Evolutionary conservation across 2,329 filamentous ascomycete genomes (phyloP).

Genomic region (Clonostachys rhizophaga): DNA sequence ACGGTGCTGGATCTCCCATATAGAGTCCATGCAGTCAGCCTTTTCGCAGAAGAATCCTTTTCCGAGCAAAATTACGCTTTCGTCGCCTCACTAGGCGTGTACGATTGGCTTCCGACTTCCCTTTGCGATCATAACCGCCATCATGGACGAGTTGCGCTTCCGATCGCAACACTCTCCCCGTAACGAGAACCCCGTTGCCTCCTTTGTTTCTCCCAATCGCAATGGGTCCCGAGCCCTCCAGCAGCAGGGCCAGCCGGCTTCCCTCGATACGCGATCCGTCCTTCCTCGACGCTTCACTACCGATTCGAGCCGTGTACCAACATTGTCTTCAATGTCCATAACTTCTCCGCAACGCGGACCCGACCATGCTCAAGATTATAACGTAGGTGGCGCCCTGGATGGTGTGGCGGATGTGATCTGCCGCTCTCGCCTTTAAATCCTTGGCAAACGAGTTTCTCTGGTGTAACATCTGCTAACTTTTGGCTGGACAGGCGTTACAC

Average conservation of each 20-base stretch:
- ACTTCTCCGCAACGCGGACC: slow-evolving; percentile 27
- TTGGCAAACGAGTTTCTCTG: no score
- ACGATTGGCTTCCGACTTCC: background rate
- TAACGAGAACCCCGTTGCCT: slow-evolving; percentile 66
- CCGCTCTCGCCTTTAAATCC: no score
- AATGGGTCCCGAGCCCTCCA: slow-evolving; percentile 61
- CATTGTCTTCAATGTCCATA: slow-evolving; percentile 54
- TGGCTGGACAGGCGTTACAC: slow-evolving; percentile 49
- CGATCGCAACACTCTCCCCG: slow-evolving; percentile 72
- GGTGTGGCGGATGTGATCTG: no score
- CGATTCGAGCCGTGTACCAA: slow-evolving; percentile 79
- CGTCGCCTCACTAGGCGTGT: background rate
- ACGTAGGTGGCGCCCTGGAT: background rate
- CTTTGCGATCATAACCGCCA: background rate
- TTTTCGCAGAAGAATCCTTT: no score
- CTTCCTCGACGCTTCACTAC: slow-evolving; percentile 92
- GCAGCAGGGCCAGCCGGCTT: slow-evolving; percentile 35
- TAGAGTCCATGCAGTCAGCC: no score
- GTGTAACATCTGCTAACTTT: no score
- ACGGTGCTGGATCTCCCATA: no score
- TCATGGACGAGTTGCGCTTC: slow-evolving; percentile 39
- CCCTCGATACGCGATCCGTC: slow-evolving; percentile 68
- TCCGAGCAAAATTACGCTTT: no score
- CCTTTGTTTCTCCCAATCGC: slow-evolving; percentile 69
- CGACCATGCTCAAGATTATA: slow-evolving; percentile 13